These are phyloP conservation scores for Chlorella sp. DNA, from an alignment of 139 green algal genomes.

Conservation along the genomic window DNA sequence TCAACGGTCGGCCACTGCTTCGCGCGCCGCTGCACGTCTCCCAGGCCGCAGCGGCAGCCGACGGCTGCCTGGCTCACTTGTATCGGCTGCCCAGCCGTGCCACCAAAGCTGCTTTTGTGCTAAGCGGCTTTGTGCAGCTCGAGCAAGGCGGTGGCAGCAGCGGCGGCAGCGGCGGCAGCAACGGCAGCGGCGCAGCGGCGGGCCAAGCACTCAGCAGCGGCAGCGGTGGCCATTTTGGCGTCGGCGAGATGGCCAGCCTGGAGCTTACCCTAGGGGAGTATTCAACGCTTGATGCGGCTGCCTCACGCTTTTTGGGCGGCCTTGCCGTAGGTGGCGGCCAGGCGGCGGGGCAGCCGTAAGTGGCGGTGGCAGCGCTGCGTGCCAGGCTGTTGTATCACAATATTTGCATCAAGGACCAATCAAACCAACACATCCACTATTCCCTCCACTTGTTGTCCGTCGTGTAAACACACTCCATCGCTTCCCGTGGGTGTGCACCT, in stretches of 20 bases:
- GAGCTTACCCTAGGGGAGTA: constrained; percentile 7
- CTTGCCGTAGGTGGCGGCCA: too few relatives aligned
- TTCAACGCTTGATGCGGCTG: not conserved
- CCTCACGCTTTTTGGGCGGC: not conserved
- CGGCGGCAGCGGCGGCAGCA: not conserved
- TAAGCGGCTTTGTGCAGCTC: constrained; percentile 7
- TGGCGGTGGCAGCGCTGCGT: too few relatives aligned
- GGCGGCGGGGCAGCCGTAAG: too few relatives aligned
- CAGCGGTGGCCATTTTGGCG: not conserved
- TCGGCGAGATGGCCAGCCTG: constrained; percentile 33
- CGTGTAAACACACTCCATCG: too few relatives aligned
- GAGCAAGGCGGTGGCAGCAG: not conserved
- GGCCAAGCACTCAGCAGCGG: not conserved
- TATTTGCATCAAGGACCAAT: too few relatives aligned
- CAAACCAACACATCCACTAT: too few relatives aligned
- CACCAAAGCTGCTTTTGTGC: too few relatives aligned
- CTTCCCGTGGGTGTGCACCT: too few relatives aligned
- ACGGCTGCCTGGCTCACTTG: constrained; percentile 10
- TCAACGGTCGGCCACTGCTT: constrained; percentile 30
- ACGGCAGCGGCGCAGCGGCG: not conserved
- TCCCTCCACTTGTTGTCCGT: too few relatives aligned
- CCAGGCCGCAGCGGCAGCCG: not conserved
- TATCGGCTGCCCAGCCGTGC: not conserved
- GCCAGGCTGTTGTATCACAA: too few relatives aligned
- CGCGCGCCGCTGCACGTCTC: not conserved